Evolutionary conservation across 768 basidiomycete species (phyloP).

Genomic region (Pisolithus tinctorius): DNA sequence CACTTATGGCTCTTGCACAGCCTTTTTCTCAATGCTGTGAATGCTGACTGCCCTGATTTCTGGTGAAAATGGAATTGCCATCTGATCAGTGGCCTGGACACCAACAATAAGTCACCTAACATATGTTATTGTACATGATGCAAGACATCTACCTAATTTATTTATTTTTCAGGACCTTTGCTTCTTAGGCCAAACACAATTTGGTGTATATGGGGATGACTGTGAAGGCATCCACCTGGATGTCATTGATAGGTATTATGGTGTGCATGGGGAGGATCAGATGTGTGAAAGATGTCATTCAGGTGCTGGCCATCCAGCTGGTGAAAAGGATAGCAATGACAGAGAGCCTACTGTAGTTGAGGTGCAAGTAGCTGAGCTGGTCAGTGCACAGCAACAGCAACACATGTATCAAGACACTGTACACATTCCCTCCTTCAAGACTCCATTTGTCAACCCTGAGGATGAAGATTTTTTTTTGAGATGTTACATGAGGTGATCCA

Average conservation of each 20-base stretch:
- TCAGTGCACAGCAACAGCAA: not conserved
- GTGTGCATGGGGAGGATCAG: not conserved
- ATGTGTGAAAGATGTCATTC: not conserved
- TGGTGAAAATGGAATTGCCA: not conserved
- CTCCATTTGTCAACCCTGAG: constrained; percentile 6
- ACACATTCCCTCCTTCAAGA: not conserved
- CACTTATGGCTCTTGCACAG: not conserved
- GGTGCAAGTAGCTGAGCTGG: not conserved
- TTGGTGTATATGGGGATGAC: not conserved
- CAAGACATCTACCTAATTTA: not conserved
- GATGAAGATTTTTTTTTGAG: not conserved
- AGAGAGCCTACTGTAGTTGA: not conserved
- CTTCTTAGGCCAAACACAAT: constrained; percentile 8
- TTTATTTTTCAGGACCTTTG: constrained; percentile 1
- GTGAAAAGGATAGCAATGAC: not conserved
- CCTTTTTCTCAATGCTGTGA: not conserved
- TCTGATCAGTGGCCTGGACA: not conserved
- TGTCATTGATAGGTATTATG: not conserved
- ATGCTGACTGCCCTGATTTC: not conserved
- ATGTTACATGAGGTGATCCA: not conserved
- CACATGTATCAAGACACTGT: constrained; percentile 1
- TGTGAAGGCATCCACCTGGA: not conserved
- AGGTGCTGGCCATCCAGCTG: not conserved
- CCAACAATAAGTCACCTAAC: not conserved
- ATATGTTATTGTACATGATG: not conserved